Evolutionary conservation across 164 flowering plant species (phyloP).

Genomic region (Vitis rotundifolia): DNA sequence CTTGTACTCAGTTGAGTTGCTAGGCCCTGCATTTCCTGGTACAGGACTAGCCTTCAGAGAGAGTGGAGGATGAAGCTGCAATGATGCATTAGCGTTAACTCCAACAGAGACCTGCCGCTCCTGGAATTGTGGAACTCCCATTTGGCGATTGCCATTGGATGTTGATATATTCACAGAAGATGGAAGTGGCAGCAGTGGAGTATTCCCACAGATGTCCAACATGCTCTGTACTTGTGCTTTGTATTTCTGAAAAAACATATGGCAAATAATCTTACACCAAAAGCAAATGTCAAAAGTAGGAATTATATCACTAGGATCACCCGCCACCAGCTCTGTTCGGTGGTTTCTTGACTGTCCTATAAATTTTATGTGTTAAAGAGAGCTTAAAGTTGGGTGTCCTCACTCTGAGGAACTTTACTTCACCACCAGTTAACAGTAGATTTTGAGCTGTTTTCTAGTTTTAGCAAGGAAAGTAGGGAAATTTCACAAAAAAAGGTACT

Average conservation of each 20-base stretch:
- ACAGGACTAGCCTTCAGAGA: background rate
- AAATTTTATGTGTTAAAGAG: too few species aligned
- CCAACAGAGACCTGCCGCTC: background rate
- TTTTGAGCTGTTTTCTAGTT: background rate
- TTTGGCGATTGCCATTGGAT: background rate
- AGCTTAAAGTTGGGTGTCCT: too few species aligned
- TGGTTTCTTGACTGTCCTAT: too few species aligned
- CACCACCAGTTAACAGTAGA: background rate
- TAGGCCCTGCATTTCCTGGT: background rate
- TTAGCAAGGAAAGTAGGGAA: background rate
- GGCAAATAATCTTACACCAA: background rate
- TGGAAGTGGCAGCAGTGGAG: background rate
- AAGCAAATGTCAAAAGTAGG: background rate
- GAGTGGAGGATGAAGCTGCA: constrained; percentile 1
- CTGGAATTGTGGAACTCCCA: background rate
- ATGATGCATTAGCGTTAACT: constrained; percentile 6
- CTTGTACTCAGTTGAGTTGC: too few species aligned
- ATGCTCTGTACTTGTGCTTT: constrained; percentile 10
- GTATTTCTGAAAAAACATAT: constrained; percentile 12
- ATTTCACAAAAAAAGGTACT: too few species aligned
- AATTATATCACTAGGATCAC: too few species aligned
- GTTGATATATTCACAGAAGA: background rate
- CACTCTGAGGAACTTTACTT: too few species aligned
- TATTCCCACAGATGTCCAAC: background rate
- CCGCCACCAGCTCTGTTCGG: too few species aligned